phyloP scores from a whole-genome alignment of 805 yeast species.

The Kazachstania taianensis region DNA sequence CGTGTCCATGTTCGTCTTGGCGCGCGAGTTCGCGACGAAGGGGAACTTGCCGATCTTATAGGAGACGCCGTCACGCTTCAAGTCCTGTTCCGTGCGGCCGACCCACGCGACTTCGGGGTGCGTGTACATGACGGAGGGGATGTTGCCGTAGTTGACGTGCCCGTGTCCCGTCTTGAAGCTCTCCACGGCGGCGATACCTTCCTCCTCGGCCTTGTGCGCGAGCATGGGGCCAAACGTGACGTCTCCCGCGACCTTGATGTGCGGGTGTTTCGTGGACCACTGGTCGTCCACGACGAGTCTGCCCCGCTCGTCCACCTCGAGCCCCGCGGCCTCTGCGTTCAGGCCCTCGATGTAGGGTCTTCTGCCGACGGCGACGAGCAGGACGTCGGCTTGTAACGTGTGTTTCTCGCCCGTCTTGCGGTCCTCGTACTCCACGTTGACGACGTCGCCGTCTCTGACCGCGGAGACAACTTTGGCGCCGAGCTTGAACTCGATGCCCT shows the following conservation, averaged over 20 bases:
- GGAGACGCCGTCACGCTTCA: constrained; percentile 83
- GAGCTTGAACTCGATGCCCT: constrained; percentile 87
- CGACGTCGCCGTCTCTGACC: constrained; percentile 78
- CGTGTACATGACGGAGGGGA: constrained; percentile 97
- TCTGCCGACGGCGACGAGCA: constrained; percentile 97
- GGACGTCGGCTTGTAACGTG: constrained; percentile 77
- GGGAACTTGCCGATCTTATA: constrained; percentile 97
- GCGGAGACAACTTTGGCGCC: constrained; percentile 88
- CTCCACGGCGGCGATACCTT: constrained; percentile 98
- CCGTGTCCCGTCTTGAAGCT: constrained; percentile 89
- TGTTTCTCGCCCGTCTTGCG: constrained; percentile 78
- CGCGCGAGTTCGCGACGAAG: constrained; percentile 97
- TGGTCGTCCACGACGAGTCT: constrained; percentile 90
- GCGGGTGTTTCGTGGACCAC: constrained; percentile 84
- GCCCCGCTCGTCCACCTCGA: constrained; percentile 87
- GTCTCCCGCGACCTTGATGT: constrained; percentile 96
- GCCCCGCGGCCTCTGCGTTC: constrained; percentile 77
- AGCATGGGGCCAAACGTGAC: constrained; percentile 98
- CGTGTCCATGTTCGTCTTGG: constrained; percentile 93
- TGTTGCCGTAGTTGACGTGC: constrained; percentile 95
- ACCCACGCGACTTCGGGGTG: constrained; percentile 99
- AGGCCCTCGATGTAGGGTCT: constrained; percentile 92
- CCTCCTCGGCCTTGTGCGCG: constrained; percentile 99
- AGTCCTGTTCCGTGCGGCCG: constrained; percentile 90
- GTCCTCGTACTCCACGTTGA: constrained; percentile 79